Base-by-base conservation (phyloP, 2,329 filamentous ascomycete species). In the Didymella glomerata region DNA sequence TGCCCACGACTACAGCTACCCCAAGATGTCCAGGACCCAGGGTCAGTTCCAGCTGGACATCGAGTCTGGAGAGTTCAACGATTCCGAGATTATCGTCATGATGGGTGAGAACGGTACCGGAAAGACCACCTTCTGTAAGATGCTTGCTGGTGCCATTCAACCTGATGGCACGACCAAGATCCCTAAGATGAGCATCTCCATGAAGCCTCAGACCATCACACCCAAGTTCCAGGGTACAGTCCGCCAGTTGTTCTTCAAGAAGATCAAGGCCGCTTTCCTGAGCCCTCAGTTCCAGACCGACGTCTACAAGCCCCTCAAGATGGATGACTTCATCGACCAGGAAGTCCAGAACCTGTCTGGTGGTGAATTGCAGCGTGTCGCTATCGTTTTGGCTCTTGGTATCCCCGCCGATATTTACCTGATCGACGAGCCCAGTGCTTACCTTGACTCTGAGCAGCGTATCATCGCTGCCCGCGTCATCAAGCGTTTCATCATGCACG, bases 51-150 rank as follows among this genome's bases (percentile, higher is more conserved):
- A 90, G 71, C 87, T 99, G 49, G 85, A 80, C 57, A 88, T 99
- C 66, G 90, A 98, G 46, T 57, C 86, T 24, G 95, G 96, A 69
- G 84, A 89, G 61, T 99, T 99, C 77, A 98, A 95, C 20, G 94
- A 99, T 78, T 99, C 95, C 0, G 95, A 99, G 77, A 99, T 99
- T 69, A 88, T 99, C 57, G 95, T 99, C 79, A 96, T 99, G 92
- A 98, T 99, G 95, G 95, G 95, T 69, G 94, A 98, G 83, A 99
- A 99, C 81, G 95, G 95, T 81, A 99, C 96, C 34, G 96, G 96
- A 78, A 97, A 99, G 85, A 99, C 95, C 1, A 99, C 95, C 5
- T 99, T 99, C 85, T 98, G 94, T 84, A 92, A 90, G 76, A 90
- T 99, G 82, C 85, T 99, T 67, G 95, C 95, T 57, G 96, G 96